Evolutionary conservation across 495 filamentous ascomycete genomes (phyloP).

Genomic region (Cryomyces minteri): DNA sequence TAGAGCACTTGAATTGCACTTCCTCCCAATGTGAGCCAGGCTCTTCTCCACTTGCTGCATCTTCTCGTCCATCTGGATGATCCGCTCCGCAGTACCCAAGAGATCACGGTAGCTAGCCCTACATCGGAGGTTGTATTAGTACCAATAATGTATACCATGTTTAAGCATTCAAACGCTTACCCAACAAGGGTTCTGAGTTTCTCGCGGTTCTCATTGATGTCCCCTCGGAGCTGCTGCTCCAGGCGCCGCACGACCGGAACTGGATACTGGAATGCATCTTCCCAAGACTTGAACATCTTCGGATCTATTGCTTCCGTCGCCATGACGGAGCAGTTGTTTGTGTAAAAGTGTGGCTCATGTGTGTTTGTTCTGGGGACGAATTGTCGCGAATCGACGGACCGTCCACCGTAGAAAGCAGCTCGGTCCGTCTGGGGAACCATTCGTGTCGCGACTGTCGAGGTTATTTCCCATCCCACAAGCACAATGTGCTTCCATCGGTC

Average conservation of each 20-base stretch:
- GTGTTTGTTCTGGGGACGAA: too few relatives aligned
- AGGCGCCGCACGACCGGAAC: constrained; percentile 43
- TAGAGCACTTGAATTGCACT: constrained; percentile 57
- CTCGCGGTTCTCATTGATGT: constrained; percentile 65
- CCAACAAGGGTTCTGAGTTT: constrained; percentile 83
- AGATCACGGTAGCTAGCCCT: constrained; percentile 84
- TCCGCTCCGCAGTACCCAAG: constrained; percentile 79
- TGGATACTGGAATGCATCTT: constrained; percentile 50
- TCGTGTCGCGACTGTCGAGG: too few relatives aligned
- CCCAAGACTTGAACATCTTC: constrained; percentile 39
- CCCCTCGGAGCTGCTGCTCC: constrained; percentile 41
- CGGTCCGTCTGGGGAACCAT: too few relatives aligned
- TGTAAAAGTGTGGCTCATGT: too few relatives aligned
- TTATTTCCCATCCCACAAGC: too few relatives aligned
- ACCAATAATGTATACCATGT: background rate
- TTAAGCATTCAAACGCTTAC: constrained; percentile 21
- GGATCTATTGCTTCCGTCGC: constrained; percentile 38
- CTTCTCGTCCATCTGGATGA: constrained; percentile 69
- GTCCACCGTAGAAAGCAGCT: too few relatives aligned
- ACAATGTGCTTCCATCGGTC: too few relatives aligned
- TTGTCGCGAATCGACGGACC: too few relatives aligned
- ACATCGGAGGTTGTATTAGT: background rate
- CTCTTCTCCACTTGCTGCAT: constrained; percentile 55
- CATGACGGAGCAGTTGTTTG: constrained; percentile 20
- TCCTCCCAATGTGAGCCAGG: constrained; percentile 50